Evolutionary conservation across 352 stramenopile species (phyloP).

Genomic region (Phytophthora colocasiae): DNA sequence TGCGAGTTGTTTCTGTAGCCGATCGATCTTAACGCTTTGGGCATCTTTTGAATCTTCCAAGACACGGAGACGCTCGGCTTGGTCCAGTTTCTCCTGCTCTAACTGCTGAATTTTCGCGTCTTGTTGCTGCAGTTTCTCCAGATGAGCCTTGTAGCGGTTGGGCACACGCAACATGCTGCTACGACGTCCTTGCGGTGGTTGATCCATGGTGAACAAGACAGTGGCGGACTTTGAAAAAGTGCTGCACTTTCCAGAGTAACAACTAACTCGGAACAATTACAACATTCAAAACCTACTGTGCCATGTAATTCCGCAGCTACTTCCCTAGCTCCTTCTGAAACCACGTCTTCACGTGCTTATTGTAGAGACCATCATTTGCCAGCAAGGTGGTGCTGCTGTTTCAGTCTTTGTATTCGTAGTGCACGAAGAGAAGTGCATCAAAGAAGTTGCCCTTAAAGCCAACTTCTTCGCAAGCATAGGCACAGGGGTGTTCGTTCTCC

Average conservation of each 20-base stretch:
- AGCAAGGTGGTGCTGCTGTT: neutral
- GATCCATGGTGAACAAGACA: neutral
- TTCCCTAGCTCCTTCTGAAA: neutral
- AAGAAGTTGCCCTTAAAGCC: conserved; percentile 8
- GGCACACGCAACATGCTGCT: conserved; percentile 1
- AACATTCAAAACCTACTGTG: no score
- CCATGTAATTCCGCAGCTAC: no score
- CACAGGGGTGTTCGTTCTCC: neutral
- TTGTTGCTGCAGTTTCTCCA: conserved; percentile 9
- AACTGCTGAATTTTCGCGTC: conserved; percentile 14
- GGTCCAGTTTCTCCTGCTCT: conserved; percentile 9
- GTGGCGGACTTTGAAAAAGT: no score
- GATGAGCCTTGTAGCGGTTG: conserved; percentile 11
- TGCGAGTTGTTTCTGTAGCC: conserved; percentile 14
- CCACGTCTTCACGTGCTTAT: neutral
- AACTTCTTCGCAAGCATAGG: neutral
- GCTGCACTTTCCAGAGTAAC: conserved; percentile 5
- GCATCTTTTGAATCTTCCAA: neutral
- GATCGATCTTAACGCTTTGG: neutral
- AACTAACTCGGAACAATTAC: no score
- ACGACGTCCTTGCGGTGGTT: neutral
- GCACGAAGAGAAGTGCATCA: conserved; percentile 6
- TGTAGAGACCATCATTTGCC: neutral
- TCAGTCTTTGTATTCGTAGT: neutral
- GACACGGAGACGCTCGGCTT: conserved; percentile 2